Percentiles rank a stretch among this genome's conserved stretches.
Evolutionary conservation across 257 asterid genomes (phyloP).

Genomic region (Handroanthus guayacan): DNA sequence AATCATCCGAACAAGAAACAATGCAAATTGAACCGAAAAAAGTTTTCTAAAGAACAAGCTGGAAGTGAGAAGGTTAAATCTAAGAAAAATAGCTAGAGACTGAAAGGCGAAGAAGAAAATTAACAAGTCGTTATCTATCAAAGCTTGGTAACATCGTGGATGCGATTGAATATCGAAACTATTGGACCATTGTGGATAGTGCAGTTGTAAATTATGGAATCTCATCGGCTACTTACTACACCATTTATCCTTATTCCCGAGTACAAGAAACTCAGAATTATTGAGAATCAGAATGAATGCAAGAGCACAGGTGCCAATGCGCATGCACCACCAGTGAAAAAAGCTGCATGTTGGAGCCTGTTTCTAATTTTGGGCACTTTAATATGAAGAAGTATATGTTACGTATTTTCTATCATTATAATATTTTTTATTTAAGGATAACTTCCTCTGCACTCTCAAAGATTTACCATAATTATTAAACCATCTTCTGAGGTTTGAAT

Average conservation of each 20-base stretch:
- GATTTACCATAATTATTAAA: too few species aligned
- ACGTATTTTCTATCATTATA: neutral
- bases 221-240: neutral
- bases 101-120: conserved; percentile 45
- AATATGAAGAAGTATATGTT: neutral
- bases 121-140: neutral
- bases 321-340: neutral
- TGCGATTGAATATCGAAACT: neutral
- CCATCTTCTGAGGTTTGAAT: too few species aligned
- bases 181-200: neutral
- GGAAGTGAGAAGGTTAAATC: conserved; percentile 55
- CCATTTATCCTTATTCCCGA: neutral
- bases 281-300: neutral
- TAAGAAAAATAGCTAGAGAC: conserved; percentile 49
- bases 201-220: neutral
- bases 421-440: too few species aligned
- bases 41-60: conserved; percentile 38
- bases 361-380: neutral
- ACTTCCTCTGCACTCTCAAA: too few species aligned
- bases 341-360: neutral
- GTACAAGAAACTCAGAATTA: neutral
- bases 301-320: neutral
- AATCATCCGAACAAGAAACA: conserved; percentile 39
- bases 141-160: too few species aligned
- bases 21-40: conserved; percentile 48